Evolutionary conservation across 768 basidiomycete species (phyloP).

Genomic region (Hericium coralloides): DNA sequence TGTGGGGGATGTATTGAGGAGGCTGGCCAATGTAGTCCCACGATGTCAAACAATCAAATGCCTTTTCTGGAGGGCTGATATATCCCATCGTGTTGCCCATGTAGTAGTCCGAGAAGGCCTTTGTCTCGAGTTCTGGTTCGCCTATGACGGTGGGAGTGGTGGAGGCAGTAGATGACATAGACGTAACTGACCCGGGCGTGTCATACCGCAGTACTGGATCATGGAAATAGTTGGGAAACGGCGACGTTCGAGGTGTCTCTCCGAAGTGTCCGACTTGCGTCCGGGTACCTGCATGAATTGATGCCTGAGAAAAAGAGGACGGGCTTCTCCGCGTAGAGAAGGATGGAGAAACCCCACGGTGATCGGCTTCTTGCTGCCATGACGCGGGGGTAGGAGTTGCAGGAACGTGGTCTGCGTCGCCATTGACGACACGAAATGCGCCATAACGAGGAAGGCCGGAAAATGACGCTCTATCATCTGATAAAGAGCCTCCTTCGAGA

Average conservation of each 20-base stretch:
- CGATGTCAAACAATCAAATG: background rate
- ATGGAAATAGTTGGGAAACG: background rate
- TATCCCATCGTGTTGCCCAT: background rate
- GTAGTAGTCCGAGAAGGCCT: background rate
- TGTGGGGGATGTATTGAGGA: background rate
- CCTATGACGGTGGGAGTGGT: background rate
- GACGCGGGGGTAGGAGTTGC: no score
- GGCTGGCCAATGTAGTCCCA: background rate
- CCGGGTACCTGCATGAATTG: no score
- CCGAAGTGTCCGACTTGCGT: conserved; percentile 1
- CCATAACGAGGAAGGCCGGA: no score
- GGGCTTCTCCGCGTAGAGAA: no score
- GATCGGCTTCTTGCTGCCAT: no score
- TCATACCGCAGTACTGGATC: background rate
- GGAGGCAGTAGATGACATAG: background rate
- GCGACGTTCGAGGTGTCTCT: background rate
- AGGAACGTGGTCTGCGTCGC: no score
- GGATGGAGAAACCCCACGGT: no score
- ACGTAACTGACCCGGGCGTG: background rate
- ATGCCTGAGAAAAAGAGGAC: no score
- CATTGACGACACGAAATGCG: no score
- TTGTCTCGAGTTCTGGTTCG: background rate
- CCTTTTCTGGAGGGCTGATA: background rate
- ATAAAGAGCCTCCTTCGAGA: no score
- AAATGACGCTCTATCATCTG: no score